These are phyloP conservation scores for Colletotrichum destructivum DNA, from an alignment of 2,329 filamentous ascomycete genomes.

Conservation along the genomic window DNA sequence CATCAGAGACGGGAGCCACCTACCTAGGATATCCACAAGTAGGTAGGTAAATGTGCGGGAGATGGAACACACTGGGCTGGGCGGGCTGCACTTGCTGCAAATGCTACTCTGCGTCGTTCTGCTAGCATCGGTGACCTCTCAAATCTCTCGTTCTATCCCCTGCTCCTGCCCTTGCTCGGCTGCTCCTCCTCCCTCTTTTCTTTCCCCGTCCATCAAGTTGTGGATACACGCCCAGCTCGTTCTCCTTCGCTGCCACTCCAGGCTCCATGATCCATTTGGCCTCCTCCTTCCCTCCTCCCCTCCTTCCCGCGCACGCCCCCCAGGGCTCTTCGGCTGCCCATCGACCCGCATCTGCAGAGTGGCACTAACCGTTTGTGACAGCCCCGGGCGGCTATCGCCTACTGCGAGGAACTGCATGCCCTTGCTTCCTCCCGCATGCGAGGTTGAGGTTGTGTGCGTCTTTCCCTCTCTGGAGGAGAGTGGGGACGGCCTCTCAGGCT, in stretches of 20 bases:
- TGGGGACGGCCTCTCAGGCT: background rate
- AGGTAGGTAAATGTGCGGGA: constrained; percentile 11
- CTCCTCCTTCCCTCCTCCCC: background rate
- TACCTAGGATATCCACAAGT: too few species aligned
- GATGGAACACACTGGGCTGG: constrained; percentile 18
- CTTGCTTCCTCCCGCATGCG: constrained; percentile 41
- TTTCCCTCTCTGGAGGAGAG: background rate
- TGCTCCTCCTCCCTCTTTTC: background rate
- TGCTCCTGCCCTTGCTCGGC: background rate
- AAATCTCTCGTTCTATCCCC: constrained; percentile 17
- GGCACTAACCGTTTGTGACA: constrained; percentile 35
- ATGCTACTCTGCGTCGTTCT: constrained; percentile 18
- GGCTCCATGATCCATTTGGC: background rate
- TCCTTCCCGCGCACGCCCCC: constrained; percentile 24
- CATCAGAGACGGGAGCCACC: constrained; percentile 5
- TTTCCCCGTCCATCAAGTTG: constrained; percentile 20
- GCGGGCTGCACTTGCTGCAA: constrained; percentile 25
- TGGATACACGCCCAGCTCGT: constrained; percentile 22
- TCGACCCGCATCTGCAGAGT: constrained; percentile 34
- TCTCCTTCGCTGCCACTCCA: background rate
- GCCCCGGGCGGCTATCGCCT: constrained; percentile 43
- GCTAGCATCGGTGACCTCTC: constrained; percentile 28
- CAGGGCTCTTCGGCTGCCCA: constrained; percentile 27
- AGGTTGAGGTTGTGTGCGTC: background rate
- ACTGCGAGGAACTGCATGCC: constrained; percentile 37